Percentiles rank a stretch among this genome's conserved stretches.
These are phyloP conservation scores for Phytophthora niederhauseri DNA, from an alignment of 352 stramenopile genomes.

Conservation along the genomic window DNA sequence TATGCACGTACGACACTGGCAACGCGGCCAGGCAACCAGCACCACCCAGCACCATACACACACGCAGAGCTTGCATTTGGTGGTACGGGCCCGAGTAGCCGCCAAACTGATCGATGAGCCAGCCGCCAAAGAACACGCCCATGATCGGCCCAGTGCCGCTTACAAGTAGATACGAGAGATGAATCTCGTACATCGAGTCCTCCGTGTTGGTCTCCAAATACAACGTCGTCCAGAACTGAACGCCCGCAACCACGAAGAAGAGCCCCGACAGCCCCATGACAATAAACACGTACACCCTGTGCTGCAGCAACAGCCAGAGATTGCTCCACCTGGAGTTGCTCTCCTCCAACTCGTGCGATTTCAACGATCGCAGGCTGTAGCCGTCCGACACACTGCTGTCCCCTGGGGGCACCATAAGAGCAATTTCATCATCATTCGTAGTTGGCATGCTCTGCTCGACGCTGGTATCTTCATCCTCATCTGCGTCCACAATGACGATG, in stretches of 20 bases:
- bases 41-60: conserved; percentile 75
- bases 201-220: conserved; percentile 84
- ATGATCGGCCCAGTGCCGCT: conserved; percentile 80
- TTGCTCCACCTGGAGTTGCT: conserved; percentile 49
- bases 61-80: conserved; percentile 66
- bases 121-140: conserved; percentile 87
- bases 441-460: conserved; percentile 34
- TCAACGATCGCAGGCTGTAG: conserved; percentile 27
- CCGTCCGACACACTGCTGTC: conserved; percentile 12
- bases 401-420: conserved; percentile 29
- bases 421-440: conserved; percentile 36
- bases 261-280: conserved; percentile 81
- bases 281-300: conserved; percentile 78
- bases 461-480: conserved; percentile 46
- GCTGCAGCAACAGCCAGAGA: conserved; percentile 54
- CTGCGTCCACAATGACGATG: conserved; percentile 67
- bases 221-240: conserved; percentile 88
- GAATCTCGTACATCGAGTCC: conserved; percentile 81
- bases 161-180: conserved; percentile 75
- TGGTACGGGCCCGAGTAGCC: conserved; percentile 75
- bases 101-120: conserved; percentile 81
- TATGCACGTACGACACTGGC: conserved; percentile 73
- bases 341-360: conserved; percentile 22
- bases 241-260: conserved; percentile 82
- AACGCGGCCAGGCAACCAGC: conserved; percentile 54